Percentiles rank a stretch among this genome's conserved stretches.
Evolutionary conservation across 352 stramenopile species (phyloP).

Genomic region (Pythium insidiosum): DNA sequence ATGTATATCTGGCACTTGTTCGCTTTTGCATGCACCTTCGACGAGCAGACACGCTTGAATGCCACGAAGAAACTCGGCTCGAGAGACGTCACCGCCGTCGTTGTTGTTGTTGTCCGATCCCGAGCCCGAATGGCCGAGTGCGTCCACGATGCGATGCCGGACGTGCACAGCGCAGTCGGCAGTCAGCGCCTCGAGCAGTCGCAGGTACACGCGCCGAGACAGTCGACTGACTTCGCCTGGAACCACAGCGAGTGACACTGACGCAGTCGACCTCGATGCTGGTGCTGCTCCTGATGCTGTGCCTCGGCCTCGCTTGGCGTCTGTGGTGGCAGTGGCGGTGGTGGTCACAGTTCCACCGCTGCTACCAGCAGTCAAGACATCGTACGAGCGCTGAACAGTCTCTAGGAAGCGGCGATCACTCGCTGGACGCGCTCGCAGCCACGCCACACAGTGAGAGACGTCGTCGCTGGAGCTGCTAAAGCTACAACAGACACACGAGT

Average conservation of each 20-base stretch:
- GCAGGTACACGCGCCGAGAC: not conserved
- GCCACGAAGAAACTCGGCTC: constrained; percentile 8
- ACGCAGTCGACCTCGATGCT: too few species aligned
- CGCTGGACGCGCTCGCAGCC: too few species aligned
- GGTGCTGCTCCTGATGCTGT: too few species aligned
- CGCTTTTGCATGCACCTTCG: constrained; percentile 4
- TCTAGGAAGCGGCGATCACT: too few species aligned
- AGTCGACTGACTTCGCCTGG: not conserved
- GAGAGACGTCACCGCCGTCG: not conserved
- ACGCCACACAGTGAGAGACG: too few species aligned
- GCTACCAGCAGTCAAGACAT: too few species aligned
- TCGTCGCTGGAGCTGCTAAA: too few species aligned
- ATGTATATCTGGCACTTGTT: not conserved
- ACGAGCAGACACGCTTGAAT: constrained; percentile 4
- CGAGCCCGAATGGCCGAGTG: not conserved
- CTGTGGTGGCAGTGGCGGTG: too few species aligned
- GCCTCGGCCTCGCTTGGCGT: too few species aligned
- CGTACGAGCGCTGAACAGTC: too few species aligned
- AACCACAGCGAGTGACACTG: not conserved
- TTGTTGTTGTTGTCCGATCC: too few species aligned
- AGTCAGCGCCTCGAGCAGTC: not conserved
- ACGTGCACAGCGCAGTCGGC: constrained; percentile 1
- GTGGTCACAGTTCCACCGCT: too few species aligned
- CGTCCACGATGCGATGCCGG: constrained; percentile 2
- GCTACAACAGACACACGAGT: not conserved